Percentiles rank a stretch among this genome's conserved stretches.
Conservation (phyloP, 1,139 yeast species). For the Blastobotrys buckinghamii region DNA sequence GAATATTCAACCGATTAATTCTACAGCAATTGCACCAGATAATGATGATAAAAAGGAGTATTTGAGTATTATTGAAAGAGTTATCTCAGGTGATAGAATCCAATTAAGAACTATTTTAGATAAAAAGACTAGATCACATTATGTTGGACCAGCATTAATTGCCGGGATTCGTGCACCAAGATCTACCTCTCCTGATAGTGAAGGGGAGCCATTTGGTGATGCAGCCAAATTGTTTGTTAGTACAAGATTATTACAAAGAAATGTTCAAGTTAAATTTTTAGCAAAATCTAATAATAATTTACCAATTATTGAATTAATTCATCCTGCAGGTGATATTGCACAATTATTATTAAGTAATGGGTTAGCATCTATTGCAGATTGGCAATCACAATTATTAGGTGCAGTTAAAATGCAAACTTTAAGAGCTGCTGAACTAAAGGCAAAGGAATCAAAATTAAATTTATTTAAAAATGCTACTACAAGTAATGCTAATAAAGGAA, state of each 20-base stretch:
- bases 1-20: constrained; percentile 28
- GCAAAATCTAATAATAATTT: constrained; percentile 54
- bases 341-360: constrained; percentile 64
- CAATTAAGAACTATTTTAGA: constrained; percentile 49
- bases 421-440: constrained; percentile 62
- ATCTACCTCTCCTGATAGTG: constrained; percentile 43
- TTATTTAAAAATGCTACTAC: constrained; percentile 44
- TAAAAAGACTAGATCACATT: constrained; percentile 36
- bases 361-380: constrained; percentile 68
- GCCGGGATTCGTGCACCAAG: constrained; percentile 76
- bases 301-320: constrained; percentile 50
- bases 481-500: constrained; percentile 20
- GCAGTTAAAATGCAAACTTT: constrained; percentile 53
- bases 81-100: constrained; percentile 71
- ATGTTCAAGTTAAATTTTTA: constrained; percentile 51
- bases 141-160: constrained; percentile 51
- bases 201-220: constrained; percentile 51
- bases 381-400: constrained; percentile 77
- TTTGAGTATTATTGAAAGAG: constrained; percentile 64
- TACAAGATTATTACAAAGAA: constrained; percentile 58
- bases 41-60: constrained; percentile 36
- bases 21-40: constrained; percentile 36
- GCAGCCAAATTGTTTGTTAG: constrained; percentile 64
- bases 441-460: constrained; percentile 59
- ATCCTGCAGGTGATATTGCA: constrained; percentile 74